Evolutionary conservation across 1,139 yeast species (phyloP).

Genomic region (Suhomyces ambrosiae): DNA sequence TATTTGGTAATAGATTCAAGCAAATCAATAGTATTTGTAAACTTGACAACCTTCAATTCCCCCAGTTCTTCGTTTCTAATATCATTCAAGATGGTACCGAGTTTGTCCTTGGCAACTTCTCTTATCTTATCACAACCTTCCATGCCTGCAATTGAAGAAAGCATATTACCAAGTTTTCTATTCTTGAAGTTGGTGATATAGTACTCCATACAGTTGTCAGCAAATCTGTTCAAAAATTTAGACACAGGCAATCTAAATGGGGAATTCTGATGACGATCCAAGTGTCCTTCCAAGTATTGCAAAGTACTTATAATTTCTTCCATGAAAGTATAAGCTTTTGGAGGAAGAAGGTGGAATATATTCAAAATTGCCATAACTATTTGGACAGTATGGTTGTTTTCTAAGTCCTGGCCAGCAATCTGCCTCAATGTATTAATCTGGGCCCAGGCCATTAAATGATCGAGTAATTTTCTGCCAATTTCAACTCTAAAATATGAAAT

Average conservation of each 20-base stretch:
- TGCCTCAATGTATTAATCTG: slow-evolving; percentile 75
- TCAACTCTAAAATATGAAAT: slow-evolving; percentile 95
- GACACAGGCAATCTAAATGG: slow-evolving; percentile 94
- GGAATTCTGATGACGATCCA: slow-evolving; percentile 83
- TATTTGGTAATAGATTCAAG: slow-evolving; percentile 53
- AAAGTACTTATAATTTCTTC: slow-evolving; percentile 80
- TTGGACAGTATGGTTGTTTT: slow-evolving; percentile 77
- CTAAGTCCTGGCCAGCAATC: slow-evolving; percentile 72
- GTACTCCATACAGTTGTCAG: slow-evolving; percentile 72
- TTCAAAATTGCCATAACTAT: slow-evolving; percentile 89
- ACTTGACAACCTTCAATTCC: slow-evolving; percentile 60
- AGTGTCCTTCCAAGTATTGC: slow-evolving; percentile 74
- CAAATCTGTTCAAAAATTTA: slow-evolving; percentile 80
- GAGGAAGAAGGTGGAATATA: slow-evolving; percentile 88
- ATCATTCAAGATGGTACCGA: slow-evolving; percentile 41
- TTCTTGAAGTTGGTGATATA: slow-evolving; percentile 68
- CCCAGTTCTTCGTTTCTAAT: slow-evolving; percentile 49
- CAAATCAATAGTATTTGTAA: slow-evolving; percentile 72
- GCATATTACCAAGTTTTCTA: slow-evolving; percentile 67
- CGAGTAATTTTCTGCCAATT: slow-evolving; percentile 89
- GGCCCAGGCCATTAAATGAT: slow-evolving; percentile 96
- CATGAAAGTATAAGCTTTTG: slow-evolving; percentile 89
- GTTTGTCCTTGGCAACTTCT: slow-evolving; percentile 52
- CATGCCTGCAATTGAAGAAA: slow-evolving; percentile 62
- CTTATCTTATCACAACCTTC: slow-evolving; percentile 63